These are phyloP conservation scores for Fusarium foetens DNA, from an alignment of 2,329 filamentous ascomycete species.

Conservation along the genomic window DNA sequence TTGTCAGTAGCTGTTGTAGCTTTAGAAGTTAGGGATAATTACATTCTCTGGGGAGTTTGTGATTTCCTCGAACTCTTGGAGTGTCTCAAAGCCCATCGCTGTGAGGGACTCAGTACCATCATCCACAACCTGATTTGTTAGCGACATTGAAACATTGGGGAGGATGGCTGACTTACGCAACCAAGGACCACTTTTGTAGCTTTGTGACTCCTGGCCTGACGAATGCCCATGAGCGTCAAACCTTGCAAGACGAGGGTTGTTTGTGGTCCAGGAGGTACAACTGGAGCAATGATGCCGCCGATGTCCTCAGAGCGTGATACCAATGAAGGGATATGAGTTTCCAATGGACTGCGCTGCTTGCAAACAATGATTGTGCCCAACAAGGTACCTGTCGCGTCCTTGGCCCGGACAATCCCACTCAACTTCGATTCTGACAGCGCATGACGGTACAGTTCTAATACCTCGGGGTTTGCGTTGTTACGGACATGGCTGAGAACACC, in stretches of 20 bases:
- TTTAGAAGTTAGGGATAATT: not conserved
- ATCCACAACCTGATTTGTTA: constrained; percentile 68
- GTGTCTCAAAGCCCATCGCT: constrained; percentile 81
- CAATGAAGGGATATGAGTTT: constrained; percentile 75
- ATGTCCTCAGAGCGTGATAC: constrained; percentile 67
- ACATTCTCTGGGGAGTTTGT: constrained; percentile 69
- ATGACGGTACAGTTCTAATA: constrained; percentile 81
- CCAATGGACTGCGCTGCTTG: constrained; percentile 73
- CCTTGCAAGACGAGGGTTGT: constrained; percentile 78
- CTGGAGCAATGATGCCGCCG: constrained; percentile 82
- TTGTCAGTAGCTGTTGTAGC: not conserved
- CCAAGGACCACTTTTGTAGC: constrained; percentile 79
- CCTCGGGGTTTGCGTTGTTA: constrained; percentile 77
- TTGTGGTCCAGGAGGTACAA: constrained; percentile 76
- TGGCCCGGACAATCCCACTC: constrained; percentile 86
- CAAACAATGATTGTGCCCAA: constrained; percentile 85
- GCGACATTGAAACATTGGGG: not conserved
- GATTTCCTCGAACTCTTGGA: constrained; percentile 85
- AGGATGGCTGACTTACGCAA: constrained; percentile 69
- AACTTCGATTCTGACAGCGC: constrained; percentile 76
- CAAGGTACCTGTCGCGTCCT: constrained; percentile 72
- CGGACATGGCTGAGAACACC: constrained; percentile 79
- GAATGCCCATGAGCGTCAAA: constrained; percentile 80
- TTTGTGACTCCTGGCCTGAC: constrained; percentile 83
- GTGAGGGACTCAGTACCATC: constrained; percentile 78